These are phyloP conservation scores for Stagonosporopsis vannaccii DNA, from an alignment of 2,329 filamentous ascomycete genomes.

Conservation along the genomic window DNA sequence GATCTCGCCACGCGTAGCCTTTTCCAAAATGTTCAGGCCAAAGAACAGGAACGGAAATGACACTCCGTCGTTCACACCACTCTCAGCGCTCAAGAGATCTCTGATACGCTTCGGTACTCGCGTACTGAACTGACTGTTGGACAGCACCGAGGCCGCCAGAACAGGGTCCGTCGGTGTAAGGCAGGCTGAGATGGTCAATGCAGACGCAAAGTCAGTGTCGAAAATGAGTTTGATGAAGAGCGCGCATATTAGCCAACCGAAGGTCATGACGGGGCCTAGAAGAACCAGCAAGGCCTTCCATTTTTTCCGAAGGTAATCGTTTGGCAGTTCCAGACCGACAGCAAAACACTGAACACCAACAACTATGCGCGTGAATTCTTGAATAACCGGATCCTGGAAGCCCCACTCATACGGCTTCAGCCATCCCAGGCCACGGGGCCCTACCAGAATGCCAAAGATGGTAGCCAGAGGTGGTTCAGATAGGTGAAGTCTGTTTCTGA, in stretches of 20 bases:
- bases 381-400: conserved; percentile 51
- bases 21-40: conserved; percentile 57
- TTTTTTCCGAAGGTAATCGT: conserved; percentile 58
- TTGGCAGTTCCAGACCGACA: conserved; percentile 50
- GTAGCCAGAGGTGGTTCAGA: conserved; percentile 59
- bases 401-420: conserved; percentile 54
- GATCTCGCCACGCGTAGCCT: conserved; percentile 48
- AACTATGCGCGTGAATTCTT: conserved; percentile 54
- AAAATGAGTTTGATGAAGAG: conserved; percentile 58
- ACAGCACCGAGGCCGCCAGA: conserved; percentile 61
- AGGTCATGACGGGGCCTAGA: conserved; percentile 61
- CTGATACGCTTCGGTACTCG: conserved; percentile 61
- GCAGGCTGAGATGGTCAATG: conserved; percentile 62
- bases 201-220: conserved; percentile 53
- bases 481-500: conserved; percentile 57
- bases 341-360: conserved; percentile 54
- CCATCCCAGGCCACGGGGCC: conserved; percentile 51
- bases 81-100: conserved; percentile 62
- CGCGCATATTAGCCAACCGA: conserved; percentile 58
- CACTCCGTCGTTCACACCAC: conserved; percentile 64
- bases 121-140: conserved; percentile 61
- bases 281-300: conserved; percentile 60
- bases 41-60: conserved; percentile 65
- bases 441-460: conserved; percentile 55
- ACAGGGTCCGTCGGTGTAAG: conserved; percentile 66